Evolutionary conservation across 805 yeast species (phyloP).

Genomic region (Schwanniomyces pseudopolymorphus): DNA sequence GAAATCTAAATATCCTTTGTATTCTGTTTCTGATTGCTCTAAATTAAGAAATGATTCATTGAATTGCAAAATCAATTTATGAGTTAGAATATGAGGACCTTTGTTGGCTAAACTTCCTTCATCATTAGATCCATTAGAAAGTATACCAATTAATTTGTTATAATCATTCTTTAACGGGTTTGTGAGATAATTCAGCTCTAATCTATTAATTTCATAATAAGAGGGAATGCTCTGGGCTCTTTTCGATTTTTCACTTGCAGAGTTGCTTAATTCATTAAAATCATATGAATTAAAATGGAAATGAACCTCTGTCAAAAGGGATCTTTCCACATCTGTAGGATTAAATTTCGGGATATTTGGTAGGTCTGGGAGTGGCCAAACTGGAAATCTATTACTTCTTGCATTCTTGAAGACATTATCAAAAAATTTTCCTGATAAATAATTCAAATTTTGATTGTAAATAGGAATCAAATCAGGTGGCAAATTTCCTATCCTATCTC

Average conservation of each 20-base stretch:
- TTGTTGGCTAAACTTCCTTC: constrained; percentile 30
- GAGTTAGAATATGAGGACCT: constrained; percentile 48
- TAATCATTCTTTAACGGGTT: constrained; percentile 61
- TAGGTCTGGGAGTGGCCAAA: constrained; percentile 82
- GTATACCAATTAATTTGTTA: constrained; percentile 49
- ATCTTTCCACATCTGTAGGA: constrained; percentile 76
- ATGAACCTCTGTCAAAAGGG: constrained; percentile 71
- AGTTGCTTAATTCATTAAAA: constrained; percentile 30
- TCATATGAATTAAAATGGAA: constrained; percentile 57
- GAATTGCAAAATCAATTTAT: constrained; percentile 58
- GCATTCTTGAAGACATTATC: constrained; percentile 29
- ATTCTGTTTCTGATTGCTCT: constrained; percentile 45
- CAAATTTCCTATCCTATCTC: constrained; percentile 78
- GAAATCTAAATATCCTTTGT: constrained; percentile 22
- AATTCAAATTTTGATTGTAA: constrained; percentile 63
- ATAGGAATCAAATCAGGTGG: constrained; percentile 80
- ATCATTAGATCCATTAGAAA: constrained; percentile 29
- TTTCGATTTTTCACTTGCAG: constrained; percentile 10
- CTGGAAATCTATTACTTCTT: constrained; percentile 22
- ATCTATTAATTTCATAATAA: constrained; percentile 61
- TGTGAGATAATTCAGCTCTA: constrained; percentile 64
- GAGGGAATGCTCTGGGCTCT: constrained; percentile 20
- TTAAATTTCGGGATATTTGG: constrained; percentile 61
- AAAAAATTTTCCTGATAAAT: constrained; percentile 59
- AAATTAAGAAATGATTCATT: constrained; percentile 47